Conservation (phyloP, 129 eudicot species). For the Tagetes erecta region DNA sequence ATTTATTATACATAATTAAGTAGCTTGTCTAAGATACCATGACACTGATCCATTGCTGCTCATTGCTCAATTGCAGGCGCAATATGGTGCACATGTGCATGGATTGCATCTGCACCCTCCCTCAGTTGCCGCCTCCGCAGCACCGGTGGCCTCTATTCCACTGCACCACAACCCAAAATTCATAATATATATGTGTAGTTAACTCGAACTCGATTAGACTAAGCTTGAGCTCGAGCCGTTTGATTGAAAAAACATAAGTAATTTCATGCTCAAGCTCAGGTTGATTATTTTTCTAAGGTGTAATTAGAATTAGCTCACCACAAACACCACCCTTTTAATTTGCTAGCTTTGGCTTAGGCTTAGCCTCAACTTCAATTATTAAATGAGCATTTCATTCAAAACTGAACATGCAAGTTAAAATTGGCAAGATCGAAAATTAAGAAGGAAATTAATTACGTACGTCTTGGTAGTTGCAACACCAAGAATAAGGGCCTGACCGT, state of each 20-base stretch:
- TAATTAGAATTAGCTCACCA: no score
- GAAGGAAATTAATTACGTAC: slow-evolving; percentile 25
- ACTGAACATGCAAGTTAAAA: no score
- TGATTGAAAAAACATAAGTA: no score
- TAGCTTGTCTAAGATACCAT: not conserved
- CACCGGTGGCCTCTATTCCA: not conserved
- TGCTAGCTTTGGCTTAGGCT: no score
- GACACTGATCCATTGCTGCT: not conserved
- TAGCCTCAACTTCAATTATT: no score
- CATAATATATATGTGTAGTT: no score
- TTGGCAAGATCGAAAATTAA: not conserved
- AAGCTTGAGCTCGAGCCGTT: no score
- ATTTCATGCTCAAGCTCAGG: no score
- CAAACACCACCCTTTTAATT: no score
- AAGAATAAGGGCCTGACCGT: slow-evolving; percentile 37
- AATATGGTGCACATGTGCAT: slow-evolving; percentile 23
- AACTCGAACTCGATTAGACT: no score
- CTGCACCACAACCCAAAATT: slow-evolving; percentile 10
- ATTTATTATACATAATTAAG: not conserved
- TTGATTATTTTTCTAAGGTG: no score
- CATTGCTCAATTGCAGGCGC: slow-evolving; percentile 16
- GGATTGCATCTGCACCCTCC: slow-evolving; percentile 31
- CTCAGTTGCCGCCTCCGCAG: not conserved
- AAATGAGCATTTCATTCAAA: no score
- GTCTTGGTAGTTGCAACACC: slow-evolving; percentile 58